These are phyloP conservation scores for Cutaneotrichosporon dermatis DNA, from an alignment of 1,284 basidiomycete species.

Conservation along the genomic window DNA sequence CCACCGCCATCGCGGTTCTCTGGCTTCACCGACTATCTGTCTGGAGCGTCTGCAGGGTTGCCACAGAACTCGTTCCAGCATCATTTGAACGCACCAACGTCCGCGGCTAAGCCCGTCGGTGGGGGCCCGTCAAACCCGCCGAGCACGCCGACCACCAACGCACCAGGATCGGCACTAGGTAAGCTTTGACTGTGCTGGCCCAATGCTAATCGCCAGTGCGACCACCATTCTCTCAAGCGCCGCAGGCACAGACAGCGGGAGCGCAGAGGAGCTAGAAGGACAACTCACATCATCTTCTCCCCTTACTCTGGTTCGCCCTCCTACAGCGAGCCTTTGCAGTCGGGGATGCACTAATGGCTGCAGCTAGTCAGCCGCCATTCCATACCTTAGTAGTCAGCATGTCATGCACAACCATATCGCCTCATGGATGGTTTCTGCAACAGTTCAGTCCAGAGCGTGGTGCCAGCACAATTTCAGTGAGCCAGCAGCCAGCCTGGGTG, in stretches of 20 bases:
- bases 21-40: constrained; percentile 31
- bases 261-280: background rate
- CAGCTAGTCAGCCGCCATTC: background rate
- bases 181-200: background rate
- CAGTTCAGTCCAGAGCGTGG: too few species aligned
- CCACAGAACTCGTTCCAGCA: constrained; percentile 20
- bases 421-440: too few species aligned
- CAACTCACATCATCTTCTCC: too few species aligned
- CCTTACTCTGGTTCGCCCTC: too few species aligned
- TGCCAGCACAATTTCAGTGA: too few species aligned
- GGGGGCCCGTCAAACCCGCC: background rate
- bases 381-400: background rate
- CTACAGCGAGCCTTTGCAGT: too few species aligned
- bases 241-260: constrained; percentile 11
- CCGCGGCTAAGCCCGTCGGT: background rate
- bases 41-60: constrained; percentile 13
- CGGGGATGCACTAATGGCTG: too few species aligned
- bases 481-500: too few species aligned
- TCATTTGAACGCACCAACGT: constrained; percentile 4
- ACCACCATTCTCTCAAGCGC: constrained; percentile 3
- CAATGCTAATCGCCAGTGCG: background rate
- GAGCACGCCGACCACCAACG: background rate
- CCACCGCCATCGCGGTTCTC: constrained; percentile 23
- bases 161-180: background rate
- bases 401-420: too few species aligned